These are phyloP conservation scores for Athelia sp. DNA, from an alignment of 1,284 basidiomycete genomes.

Conservation along the genomic window DNA sequence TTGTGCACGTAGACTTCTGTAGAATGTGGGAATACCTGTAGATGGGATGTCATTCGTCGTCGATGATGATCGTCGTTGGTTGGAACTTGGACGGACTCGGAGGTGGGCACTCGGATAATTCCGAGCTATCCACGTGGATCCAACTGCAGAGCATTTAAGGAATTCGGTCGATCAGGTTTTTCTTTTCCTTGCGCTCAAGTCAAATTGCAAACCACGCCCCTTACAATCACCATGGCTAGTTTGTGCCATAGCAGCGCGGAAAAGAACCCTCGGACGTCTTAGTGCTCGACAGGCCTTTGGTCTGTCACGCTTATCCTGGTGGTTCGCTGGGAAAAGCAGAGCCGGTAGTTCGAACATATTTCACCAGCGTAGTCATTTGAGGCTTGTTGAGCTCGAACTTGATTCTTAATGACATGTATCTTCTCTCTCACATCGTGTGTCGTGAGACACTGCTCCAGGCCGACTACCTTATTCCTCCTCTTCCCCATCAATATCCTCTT, in stretches of 20 bases:
- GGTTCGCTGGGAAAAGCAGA: conserved; percentile 27
- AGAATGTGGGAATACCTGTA: no score
- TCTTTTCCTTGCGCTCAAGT: conserved; percentile 31
- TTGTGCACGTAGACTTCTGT: no score
- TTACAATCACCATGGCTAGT: conserved; percentile 26
- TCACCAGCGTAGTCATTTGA: background rate
- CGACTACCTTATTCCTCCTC: conserved; percentile 11
- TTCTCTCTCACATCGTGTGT: background rate
- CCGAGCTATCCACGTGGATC: no score
- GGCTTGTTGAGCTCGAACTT: no score
- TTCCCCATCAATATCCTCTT: conserved; percentile 32
- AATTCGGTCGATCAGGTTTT: conserved; percentile 4
- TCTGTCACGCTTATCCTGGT: conserved; percentile 25
- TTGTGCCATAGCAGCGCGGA: conserved; percentile 54
- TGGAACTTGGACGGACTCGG: no score
- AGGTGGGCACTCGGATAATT: no score
- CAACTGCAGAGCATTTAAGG: no score
- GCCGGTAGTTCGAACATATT: conserved; percentile 40
- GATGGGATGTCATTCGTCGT: no score
- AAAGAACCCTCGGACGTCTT: conserved; percentile 38
- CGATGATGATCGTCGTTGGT: no score
- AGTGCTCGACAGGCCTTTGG: conserved; percentile 36
- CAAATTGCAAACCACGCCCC: conserved; percentile 30
- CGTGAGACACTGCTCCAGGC: background rate
- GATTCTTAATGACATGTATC: background rate